Base-by-base conservation (phyloP, 75 land plant genomes). In the Gnetum montanum region DNA sequence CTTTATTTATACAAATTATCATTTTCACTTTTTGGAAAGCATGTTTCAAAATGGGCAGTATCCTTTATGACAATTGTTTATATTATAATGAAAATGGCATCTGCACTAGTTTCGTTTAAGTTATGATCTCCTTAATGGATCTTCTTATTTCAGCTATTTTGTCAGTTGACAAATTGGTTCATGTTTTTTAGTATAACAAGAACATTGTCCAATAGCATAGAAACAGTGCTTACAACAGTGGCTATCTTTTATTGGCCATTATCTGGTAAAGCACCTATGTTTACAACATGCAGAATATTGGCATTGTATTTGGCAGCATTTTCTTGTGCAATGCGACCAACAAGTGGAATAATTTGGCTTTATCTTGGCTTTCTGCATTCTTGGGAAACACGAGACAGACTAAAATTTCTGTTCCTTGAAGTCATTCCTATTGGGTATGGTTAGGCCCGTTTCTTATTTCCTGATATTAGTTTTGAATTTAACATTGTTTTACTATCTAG, bases 261-360 rank as follows among this genome's bases (percentile, higher is more conserved):
- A 63, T 4, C 55, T 53, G 13, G 25, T 8, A n/a, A 62, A 61
- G 22, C 49, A 51, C 7, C 25, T 11, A 57, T 35, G 40, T 31
- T 44, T 40, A 31, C 61, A 3, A 46, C 57, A 49, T 80, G 90
- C 62, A 85, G 99, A 48, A 85, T 78, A 67, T 49, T 75, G 44
- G 96, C 72, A 50, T 57, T 95, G 55, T 34, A 54, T 45, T 2
- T 81, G 18, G 96, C 99, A 38, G 90, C 85, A 49, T 23, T 94
- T 30, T 66, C 96, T 49, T 95, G 96, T 78, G 83, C 84, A 3
- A 78, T 95, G 37, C 78, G 99, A 38, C 99, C 99, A 33, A 95
- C 99, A 54, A 86, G 88, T 81, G 96, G 92, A 31, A 69, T 95
- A 33, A 70, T 66, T 46, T 95, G 99, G 99, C 3, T 95, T 26